Evolutionary conservation across 2,329 filamentous ascomycete genomes (phyloP).

Genomic region (Talaromyces rugulosus): DNA sequence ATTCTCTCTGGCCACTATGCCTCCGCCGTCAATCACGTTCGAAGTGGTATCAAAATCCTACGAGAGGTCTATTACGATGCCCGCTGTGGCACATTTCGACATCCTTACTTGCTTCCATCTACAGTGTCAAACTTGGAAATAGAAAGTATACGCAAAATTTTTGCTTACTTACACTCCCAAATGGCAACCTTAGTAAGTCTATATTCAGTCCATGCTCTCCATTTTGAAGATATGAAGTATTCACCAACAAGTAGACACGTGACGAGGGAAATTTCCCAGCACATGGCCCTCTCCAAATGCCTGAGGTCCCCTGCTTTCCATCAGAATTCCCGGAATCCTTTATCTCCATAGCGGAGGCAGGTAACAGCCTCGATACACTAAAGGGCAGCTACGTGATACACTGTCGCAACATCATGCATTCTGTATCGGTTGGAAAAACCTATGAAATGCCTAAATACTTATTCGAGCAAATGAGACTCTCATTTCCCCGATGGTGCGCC

Average conservation of each 20-base stretch:
- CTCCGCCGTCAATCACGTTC: constrained; percentile 18
- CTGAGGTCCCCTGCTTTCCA: background rate
- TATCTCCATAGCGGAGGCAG: constrained; percentile 1
- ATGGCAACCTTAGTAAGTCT: background rate
- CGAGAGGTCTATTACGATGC: background rate
- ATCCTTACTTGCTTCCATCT: constrained; percentile 14
- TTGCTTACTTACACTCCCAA: background rate
- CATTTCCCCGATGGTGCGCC: constrained; percentile 3
- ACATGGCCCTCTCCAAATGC: background rate
- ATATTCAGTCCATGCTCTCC: background rate
- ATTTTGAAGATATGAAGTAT: background rate
- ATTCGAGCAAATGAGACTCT: background rate
- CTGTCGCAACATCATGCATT: constrained; percentile 3
- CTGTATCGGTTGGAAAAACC: background rate
- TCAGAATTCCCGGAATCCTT: background rate
- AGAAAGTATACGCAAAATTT: constrained; percentile 6
- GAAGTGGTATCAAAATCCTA: constrained; percentile 13
- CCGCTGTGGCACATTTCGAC: constrained; percentile 3
- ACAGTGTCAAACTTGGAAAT: constrained; percentile 12
- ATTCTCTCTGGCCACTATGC: constrained; percentile 21
- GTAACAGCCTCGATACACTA: constrained; percentile 1
- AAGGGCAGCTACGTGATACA: constrained; percentile 2
- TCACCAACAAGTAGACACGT: background rate
- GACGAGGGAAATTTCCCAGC: background rate
- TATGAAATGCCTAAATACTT: constrained; percentile 1